A percentile compares a stretch with the other conserved stretches of the same genome.
Evolutionary conservation across 306 rosid genomes (phyloP).

Genomic region (Lupinus albus): DNA sequence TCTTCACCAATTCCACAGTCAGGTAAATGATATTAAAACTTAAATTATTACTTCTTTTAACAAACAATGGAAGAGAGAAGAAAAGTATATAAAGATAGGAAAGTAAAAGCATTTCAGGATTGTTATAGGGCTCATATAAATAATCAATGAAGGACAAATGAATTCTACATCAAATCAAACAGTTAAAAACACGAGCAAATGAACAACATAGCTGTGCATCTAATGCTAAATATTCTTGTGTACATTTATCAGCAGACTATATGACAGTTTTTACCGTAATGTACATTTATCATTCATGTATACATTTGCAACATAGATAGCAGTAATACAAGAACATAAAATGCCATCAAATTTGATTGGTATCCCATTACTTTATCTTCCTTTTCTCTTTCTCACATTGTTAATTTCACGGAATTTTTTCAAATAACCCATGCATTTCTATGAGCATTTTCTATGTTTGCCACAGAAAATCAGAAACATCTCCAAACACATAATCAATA

Average conservation of each 20-base stretch:
- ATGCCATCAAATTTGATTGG: constrained; percentile 1
- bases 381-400: background rate
- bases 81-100: background rate
- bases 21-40: too few relatives aligned
- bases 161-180: background rate
- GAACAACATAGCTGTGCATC: background rate
- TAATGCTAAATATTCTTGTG: background rate
- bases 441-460: too few relatives aligned
- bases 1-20: too few relatives aligned
- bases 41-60: too few relatives aligned
- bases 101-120: constrained; percentile 14
- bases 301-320: constrained; percentile 10
- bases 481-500: too few relatives aligned
- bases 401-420: background rate
- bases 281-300: background rate
- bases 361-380: background rate
- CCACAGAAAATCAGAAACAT: too few relatives aligned
- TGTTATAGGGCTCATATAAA: constrained; percentile 1
- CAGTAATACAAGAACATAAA: constrained; percentile 22
- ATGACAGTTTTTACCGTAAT: constrained; percentile 1
- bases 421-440: background rate
- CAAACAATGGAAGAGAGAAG: background rate
- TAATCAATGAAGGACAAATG: background rate
- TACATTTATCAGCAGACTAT: background rate
- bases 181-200: background rate